Evolutionary conservation across 768 basidiomycete genomes (phyloP).

Genomic region (Porphyrellus cyaneotinctus): DNA sequence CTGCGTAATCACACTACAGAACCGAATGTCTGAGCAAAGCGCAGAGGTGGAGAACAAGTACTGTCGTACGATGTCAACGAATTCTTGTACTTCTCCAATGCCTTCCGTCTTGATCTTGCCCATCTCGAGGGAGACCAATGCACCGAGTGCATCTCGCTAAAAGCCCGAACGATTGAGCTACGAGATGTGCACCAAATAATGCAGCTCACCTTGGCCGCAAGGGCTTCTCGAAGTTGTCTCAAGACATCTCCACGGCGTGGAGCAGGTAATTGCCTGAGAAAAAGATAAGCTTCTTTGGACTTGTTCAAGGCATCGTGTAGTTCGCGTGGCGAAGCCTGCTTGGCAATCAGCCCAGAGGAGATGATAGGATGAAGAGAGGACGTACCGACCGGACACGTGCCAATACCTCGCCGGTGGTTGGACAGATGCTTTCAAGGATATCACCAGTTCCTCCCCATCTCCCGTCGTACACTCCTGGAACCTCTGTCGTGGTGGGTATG

Average conservation of each 20-base stretch:
- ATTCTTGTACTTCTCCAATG: slow-evolving; percentile 90
- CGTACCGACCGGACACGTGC: slow-evolving; percentile 69
- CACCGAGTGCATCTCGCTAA: slow-evolving; percentile 75
- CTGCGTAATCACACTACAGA: slow-evolving; percentile 85
- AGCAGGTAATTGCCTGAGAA: slow-evolving; percentile 75
- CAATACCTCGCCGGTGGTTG: slow-evolving; percentile 82
- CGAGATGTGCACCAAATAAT: background rate
- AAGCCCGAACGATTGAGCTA: slow-evolving; percentile 9
- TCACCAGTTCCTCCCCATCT: slow-evolving; percentile 76
- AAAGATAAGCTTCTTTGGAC: slow-evolving; percentile 66
- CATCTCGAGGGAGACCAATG: slow-evolving; percentile 84
- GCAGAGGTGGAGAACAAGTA: background rate
- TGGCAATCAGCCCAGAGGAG: slow-evolving; percentile 10
- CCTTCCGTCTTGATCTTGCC: slow-evolving; percentile 91
- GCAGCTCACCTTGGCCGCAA: slow-evolving; percentile 63
- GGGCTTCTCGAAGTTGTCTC: slow-evolving; percentile 80
- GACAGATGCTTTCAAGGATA: slow-evolving; percentile 66
- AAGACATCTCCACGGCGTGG: slow-evolving; percentile 87
- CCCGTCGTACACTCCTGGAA: slow-evolving; percentile 79
- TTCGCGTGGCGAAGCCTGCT: slow-evolving; percentile 67
- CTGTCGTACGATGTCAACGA: slow-evolving; percentile 81
- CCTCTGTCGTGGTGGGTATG: slow-evolving; percentile 50
- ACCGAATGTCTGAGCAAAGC: slow-evolving; percentile 7
- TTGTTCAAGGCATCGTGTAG: slow-evolving; percentile 63
- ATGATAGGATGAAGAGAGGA: slow-evolving; percentile 7